These are phyloP conservation scores for Quercus phellos DNA, from an alignment of 331 rosid species.

Conservation along the genomic window DNA sequence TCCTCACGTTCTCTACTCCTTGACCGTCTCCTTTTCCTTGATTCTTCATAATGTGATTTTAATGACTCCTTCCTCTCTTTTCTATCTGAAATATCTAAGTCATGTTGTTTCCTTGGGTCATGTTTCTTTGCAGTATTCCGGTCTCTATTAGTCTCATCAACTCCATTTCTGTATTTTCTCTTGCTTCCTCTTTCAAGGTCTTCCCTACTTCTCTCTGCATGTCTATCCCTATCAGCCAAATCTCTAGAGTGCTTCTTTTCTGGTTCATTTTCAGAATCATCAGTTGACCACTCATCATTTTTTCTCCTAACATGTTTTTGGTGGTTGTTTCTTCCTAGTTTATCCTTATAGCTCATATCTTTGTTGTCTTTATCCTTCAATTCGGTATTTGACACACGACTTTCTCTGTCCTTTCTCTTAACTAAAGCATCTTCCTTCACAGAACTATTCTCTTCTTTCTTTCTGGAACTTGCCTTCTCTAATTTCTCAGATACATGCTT, in stretches of 20 bases:
- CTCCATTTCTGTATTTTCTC: conserved; percentile 50
- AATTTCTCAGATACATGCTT: conserved; percentile 30
- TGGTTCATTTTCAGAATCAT: conserved; percentile 33
- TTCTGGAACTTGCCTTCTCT: conserved; percentile 43
- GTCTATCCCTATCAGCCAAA: conserved; percentile 40
- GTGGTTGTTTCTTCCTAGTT: conserved; percentile 31
- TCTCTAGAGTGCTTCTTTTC: conserved; percentile 53
- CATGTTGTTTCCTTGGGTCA: conserved; percentile 40
- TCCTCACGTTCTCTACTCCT: conserved; percentile 56
- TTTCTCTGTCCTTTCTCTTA: conserved; percentile 40
- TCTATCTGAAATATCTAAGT: conserved; percentile 33
- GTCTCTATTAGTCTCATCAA: conserved; percentile 46
- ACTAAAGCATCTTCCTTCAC: conserved; percentile 33
- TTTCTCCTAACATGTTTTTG: conserved; percentile 37
- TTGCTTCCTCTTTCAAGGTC: conserved; percentile 52
- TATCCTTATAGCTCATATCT: conserved; percentile 25
- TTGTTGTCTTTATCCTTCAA: conserved; percentile 35
- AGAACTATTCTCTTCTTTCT: conserved; percentile 36
- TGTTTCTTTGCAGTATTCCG: conserved; percentile 40
- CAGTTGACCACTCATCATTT: conserved; percentile 24
- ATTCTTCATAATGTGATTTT: conserved; percentile 48
- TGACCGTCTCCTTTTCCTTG: conserved; percentile 53
- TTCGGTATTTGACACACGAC: conserved; percentile 24
- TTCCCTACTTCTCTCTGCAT: conserved; percentile 34
- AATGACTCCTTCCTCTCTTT: conserved; percentile 41